Conservation (phyloP, 148 eudicot genomes). For the Chenopodium berlandieri region DNA sequence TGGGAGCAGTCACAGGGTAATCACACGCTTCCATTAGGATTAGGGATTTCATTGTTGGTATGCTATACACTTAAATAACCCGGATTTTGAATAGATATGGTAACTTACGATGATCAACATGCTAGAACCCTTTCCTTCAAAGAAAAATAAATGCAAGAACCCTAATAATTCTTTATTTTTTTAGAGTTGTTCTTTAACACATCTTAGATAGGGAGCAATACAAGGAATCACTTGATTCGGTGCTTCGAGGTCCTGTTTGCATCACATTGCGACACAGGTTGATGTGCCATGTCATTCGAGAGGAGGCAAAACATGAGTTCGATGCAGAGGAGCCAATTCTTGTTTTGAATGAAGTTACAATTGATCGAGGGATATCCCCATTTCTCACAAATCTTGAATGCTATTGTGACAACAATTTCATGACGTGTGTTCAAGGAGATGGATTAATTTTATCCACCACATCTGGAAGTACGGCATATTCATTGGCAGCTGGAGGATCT, state of each 20-base stretch:
- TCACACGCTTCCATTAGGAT: too few species aligned
- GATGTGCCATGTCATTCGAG: constrained; percentile 77
- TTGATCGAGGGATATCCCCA: constrained; percentile 92
- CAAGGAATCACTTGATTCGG: constrained; percentile 66
- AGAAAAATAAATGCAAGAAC: neutral
- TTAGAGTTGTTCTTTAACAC: constrained; percentile 46
- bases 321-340: constrained; percentile 81
- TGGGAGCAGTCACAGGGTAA: too few species aligned
- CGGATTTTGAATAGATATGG: too few species aligned
- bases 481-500: constrained; percentile 97
- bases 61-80: too few species aligned
- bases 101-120: too few species aligned
- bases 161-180: neutral
- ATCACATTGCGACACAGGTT: constrained; percentile 87
- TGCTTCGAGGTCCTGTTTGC: constrained; percentile 76
- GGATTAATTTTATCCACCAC: constrained; percentile 91
- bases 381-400: constrained; percentile 92
- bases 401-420: constrained; percentile 82
- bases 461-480: constrained; percentile 97
- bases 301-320: constrained; percentile 61
- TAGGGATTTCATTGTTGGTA: too few species aligned
- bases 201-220: constrained; percentile 78
- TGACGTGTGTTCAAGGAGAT: constrained; percentile 96
- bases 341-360: constrained; percentile 91
- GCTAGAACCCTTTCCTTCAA: neutral